These are phyloP conservation scores for Colletotrichum incanum DNA, from an alignment of 2,329 filamentous ascomycete genomes.

Conservation along the genomic window DNA sequence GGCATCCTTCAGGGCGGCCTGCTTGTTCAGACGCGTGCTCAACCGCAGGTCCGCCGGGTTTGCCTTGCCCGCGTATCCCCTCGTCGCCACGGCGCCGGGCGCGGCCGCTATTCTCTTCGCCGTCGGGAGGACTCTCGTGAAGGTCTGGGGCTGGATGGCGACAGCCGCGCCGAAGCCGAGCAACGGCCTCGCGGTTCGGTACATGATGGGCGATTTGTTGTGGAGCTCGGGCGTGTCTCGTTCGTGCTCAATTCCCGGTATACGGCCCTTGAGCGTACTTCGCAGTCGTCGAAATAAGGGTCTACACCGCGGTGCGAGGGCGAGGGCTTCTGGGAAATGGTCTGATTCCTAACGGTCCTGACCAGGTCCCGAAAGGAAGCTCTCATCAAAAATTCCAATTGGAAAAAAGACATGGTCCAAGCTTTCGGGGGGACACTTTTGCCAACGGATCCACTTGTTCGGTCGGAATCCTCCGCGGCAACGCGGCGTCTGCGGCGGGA, in stretches of 20 bases:
- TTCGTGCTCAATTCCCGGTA: background rate
- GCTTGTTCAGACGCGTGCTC: constrained; percentile 15
- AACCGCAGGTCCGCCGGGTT: constrained; percentile 20
- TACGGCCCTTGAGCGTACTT: background rate
- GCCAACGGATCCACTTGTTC: background rate
- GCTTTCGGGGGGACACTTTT: constrained; percentile 23
- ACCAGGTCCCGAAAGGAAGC: background rate
- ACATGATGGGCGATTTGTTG: constrained; percentile 23
- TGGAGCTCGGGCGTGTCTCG: background rate
- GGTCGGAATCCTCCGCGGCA: background rate
- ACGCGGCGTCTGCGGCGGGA: background rate
- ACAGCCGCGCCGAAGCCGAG: constrained; percentile 27
- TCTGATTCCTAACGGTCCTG: constrained; percentile 10
- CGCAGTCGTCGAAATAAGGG: background rate
- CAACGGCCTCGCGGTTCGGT: constrained; percentile 36
- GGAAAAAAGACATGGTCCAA: constrained; percentile 33
- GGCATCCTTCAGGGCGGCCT: background rate
- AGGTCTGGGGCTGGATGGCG: constrained; percentile 17
- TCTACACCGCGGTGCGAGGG: background rate
- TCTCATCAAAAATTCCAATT: constrained; percentile 30
- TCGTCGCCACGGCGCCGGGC: constrained; percentile 3
- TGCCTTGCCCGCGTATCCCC: constrained; percentile 24
- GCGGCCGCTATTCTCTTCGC: constrained; percentile 31
- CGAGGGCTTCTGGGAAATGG: background rate
- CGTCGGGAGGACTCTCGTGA: constrained; percentile 6